These are phyloP conservation scores for Sporisorium graminicola DNA, from an alignment of 1,284 basidiomycete species.

Conservation along the genomic window DNA sequence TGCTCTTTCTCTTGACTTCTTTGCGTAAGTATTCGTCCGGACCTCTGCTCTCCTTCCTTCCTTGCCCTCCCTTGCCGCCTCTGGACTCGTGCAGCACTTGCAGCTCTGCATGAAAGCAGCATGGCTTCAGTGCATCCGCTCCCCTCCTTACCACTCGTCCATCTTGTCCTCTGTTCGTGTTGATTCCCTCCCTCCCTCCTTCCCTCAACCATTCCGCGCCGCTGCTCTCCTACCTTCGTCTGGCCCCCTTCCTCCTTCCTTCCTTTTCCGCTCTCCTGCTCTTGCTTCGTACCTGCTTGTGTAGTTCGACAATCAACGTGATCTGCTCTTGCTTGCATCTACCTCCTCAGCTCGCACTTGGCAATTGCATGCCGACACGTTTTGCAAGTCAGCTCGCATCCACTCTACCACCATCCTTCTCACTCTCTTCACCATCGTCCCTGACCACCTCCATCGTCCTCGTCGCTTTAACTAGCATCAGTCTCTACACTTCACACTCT, in stretches of 20 bases:
- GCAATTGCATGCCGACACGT: conserved; percentile 13
- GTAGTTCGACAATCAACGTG: conserved; percentile 9
- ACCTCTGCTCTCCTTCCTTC: background rate
- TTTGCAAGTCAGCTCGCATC: conserved; percentile 30
- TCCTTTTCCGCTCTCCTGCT: conserved; percentile 14
- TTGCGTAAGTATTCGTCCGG: conserved; percentile 28
- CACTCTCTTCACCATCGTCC: conserved; percentile 4
- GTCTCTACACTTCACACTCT: too few relatives aligned
- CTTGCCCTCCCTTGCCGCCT: conserved; percentile 1
- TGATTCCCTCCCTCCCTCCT: conserved; percentile 15
- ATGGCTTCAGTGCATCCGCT: conserved; percentile 6
- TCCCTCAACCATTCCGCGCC: conserved; percentile 6
- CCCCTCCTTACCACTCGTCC: background rate
- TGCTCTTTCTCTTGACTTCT: conserved; percentile 6
- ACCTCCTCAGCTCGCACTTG: conserved; percentile 6
- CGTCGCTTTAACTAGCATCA: too few relatives aligned
- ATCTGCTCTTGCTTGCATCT: conserved; percentile 12
- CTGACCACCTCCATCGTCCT: conserved; percentile 5
- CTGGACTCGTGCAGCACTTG: conserved; percentile 6
- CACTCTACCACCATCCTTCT: conserved; percentile 8
- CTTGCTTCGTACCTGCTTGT: conserved; percentile 2
- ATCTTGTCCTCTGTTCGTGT: conserved; percentile 15
- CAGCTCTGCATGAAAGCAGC: conserved; percentile 9
- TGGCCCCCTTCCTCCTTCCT: conserved; percentile 5
- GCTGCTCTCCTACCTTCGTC: conserved; percentile 5